These are phyloP conservation scores for Aegilops bicornis DNA, from an alignment of 176 grass and related monocot genomes.

Conservation along the genomic window DNA sequence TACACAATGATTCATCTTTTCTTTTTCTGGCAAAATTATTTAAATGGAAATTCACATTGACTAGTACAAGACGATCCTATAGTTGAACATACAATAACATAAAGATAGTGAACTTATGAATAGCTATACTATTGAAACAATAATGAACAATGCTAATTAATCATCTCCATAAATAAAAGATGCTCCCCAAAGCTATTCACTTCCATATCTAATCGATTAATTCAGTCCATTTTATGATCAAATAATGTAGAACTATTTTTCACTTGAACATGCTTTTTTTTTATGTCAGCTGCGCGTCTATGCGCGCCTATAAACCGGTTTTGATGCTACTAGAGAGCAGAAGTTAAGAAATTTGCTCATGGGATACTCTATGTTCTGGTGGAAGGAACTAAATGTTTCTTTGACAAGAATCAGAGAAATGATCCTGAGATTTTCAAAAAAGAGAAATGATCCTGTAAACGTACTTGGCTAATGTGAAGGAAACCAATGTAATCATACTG, in stretches of 20 bases:
- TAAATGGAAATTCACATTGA: not conserved
- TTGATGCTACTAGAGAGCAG: not conserved
- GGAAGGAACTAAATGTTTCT: not conserved
- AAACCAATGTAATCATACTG: not conserved
- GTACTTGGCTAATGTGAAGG: not conserved
- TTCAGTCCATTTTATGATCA: not conserved
- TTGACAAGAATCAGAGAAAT: not conserved
- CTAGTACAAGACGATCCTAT: not conserved
- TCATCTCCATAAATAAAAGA: not conserved
- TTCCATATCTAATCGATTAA: not conserved
- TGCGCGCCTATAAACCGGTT: not conserved
- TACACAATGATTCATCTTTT: not conserved
- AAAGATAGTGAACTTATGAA: not conserved
- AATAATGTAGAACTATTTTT: not conserved
- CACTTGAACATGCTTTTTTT: not conserved
- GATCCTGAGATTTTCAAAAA: no score
- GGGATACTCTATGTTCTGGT: not conserved
- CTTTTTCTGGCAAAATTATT: not conserved
- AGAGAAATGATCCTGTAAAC: not conserved
- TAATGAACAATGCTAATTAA: not conserved
- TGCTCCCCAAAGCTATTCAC: not conserved
- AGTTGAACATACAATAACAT: not conserved
- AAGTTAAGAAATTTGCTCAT: not conserved
- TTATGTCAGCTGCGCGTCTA: not conserved
- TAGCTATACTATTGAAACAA: not conserved